phyloP scores from a whole-genome alignment of 805 yeast genomes.

The Aciculoconidium aculeatum region DNA sequence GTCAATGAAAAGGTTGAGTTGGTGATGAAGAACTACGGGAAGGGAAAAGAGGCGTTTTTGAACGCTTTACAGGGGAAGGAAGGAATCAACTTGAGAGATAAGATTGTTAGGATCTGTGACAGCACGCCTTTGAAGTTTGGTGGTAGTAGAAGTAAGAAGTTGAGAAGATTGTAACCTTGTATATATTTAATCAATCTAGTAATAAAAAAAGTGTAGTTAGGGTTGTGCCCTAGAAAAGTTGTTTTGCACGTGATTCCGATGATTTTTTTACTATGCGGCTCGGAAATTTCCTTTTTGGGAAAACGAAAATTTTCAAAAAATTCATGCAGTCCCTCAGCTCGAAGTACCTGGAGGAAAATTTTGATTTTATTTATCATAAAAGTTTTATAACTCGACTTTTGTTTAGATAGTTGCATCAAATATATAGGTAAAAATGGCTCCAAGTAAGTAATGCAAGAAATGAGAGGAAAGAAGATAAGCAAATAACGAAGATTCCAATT shows the following conservation, averaged over 20 bases:
- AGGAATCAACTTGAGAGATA: slow-evolving; percentile 63
- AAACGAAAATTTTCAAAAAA: slow-evolving; percentile 4
- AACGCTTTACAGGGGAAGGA: slow-evolving; percentile 86
- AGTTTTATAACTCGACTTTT: not conserved
- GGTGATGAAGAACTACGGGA: slow-evolving; percentile 76
- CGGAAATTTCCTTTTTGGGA: slow-evolving; percentile 2
- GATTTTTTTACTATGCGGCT: slow-evolving; percentile 1
- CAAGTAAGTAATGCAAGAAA: slow-evolving; percentile 12
- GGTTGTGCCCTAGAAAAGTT: too few relatives aligned
- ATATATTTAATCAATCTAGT: not conserved
- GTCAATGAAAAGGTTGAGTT: slow-evolving; percentile 61
- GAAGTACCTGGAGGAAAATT: slow-evolving; percentile 8
- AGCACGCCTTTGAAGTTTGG: slow-evolving; percentile 83
- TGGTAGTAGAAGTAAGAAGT: slow-evolving; percentile 81
- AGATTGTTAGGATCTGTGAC: slow-evolving; percentile 68
- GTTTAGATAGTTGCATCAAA: not conserved
- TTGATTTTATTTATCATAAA: slow-evolving; percentile 7
- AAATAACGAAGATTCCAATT: too few relatives aligned
- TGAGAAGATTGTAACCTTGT: slow-evolving; percentile 48
- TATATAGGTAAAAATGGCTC: slow-evolving; percentile 18
- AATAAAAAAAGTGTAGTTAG: slow-evolving; percentile 1
- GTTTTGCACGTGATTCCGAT: slow-evolving; percentile 3
- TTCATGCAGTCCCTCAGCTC: slow-evolving; percentile 3
- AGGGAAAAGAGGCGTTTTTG: slow-evolving; percentile 82
- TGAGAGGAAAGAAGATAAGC: not conserved